Conservation (phyloP, 2,329 filamentous ascomycete genomes). For the Stachybotrys chartarum region DNA sequence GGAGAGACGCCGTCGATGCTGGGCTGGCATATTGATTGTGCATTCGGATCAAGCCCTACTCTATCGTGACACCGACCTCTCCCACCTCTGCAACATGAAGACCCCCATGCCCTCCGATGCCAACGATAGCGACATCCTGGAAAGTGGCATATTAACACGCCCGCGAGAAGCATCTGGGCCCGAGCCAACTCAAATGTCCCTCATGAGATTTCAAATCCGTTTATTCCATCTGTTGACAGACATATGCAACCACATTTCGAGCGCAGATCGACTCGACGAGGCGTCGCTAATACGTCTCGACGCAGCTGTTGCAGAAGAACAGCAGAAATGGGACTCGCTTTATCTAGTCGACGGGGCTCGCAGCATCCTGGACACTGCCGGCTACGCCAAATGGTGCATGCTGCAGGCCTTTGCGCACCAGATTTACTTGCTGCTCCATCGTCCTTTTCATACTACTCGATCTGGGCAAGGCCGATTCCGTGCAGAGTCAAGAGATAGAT, state of each 20-base stretch:
- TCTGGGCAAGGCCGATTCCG: slow-evolving; percentile 2
- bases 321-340: slow-evolving; percentile 6
- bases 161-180: background rate
- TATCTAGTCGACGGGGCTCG: slow-evolving; percentile 6
- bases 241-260: slow-evolving; percentile 6
- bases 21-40: slow-evolving; percentile 10
- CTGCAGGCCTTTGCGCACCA: slow-evolving; percentile 11
- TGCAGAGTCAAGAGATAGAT: slow-evolving; percentile 5
- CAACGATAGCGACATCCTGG: slow-evolving; percentile 6
- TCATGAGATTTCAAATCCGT: slow-evolving; percentile 7
- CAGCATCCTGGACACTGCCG: slow-evolving; percentile 7
- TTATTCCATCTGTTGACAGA: slow-evolving; percentile 7
- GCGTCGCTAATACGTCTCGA: background rate
- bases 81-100: slow-evolving; percentile 5
- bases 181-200: slow-evolving; percentile 5
- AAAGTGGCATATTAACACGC: background rate
- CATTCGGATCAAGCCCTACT: slow-evolving; percentile 9
- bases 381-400: slow-evolving; percentile 11
- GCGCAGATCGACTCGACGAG: background rate
- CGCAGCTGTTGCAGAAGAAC: slow-evolving; percentile 2
- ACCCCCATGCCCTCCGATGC: slow-evolving; percentile 3
- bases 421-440: slow-evolving; percentile 10
- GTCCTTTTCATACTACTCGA: slow-evolving; percentile 5
- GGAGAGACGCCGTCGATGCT: slow-evolving; percentile 10
- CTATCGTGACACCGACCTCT: slow-evolving; percentile 8